Conservation (phyloP, 2,329 filamentous ascomycete species). For the Penicillium olsonii region DNA sequence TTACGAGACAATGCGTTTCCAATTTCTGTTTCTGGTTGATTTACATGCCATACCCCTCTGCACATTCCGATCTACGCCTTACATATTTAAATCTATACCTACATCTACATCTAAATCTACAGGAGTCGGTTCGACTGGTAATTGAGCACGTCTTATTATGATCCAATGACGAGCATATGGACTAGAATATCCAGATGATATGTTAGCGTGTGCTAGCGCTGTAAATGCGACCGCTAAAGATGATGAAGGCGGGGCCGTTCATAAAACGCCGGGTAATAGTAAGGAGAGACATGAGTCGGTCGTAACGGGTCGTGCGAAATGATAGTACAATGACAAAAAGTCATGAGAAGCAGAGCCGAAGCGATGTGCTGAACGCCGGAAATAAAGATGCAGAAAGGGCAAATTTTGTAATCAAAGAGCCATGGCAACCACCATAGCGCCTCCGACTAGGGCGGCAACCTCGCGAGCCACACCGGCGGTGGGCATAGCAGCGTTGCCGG, state of each 20-base stretch:
- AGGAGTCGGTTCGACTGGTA: not conserved
- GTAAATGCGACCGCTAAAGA: constrained; percentile 5
- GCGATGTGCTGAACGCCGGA: constrained; percentile 12
- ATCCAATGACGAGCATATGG: constrained; percentile 2
- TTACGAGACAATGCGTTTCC: not conserved
- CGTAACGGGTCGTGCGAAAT: constrained; percentile 18
- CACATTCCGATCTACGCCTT: constrained; percentile 1
- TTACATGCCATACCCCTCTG: constrained; percentile 5
- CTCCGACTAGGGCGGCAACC: constrained; percentile 42
- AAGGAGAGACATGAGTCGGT: constrained; percentile 24
- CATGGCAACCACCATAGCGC: constrained; percentile 43
- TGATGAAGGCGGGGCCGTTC: not conserved
- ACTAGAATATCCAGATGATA: constrained; percentile 14
- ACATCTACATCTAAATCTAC: not conserved
- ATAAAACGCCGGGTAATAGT: constrained; percentile 2
- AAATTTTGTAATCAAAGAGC: constrained; percentile 30
- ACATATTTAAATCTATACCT: not conserved
- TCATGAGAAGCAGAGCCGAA: constrained; percentile 16
- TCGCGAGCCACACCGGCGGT: constrained; percentile 34
- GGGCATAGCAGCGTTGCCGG: constrained; percentile 33
- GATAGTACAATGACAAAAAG: constrained; percentile 25
- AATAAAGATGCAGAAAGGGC: not conserved
- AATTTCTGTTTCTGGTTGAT: not conserved
- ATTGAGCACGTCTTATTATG: constrained; percentile 4
- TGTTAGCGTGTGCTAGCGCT: constrained; percentile 6